Conservation (phyloP, 2,329 filamentous ascomycete genomes). For the Diaporthe sp. region DNA sequence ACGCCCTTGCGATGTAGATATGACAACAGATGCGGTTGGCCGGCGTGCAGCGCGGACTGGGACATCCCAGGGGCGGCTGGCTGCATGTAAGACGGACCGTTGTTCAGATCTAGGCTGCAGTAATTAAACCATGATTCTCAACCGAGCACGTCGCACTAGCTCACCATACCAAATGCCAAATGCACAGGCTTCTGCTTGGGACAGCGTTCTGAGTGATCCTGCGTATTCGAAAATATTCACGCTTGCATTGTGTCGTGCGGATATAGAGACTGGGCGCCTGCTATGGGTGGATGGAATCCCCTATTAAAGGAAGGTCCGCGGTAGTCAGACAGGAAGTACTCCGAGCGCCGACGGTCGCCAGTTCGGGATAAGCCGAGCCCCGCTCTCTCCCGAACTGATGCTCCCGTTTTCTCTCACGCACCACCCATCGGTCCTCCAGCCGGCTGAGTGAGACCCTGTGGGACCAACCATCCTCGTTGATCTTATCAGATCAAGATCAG, state of each 20-base stretch:
- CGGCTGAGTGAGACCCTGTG: neutral
- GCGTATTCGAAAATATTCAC: neutral
- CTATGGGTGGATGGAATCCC: neutral
- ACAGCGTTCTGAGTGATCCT: neutral
- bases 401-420: neutral
- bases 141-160: neutral
- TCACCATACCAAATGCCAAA: neutral
- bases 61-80: neutral
- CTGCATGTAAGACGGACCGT: slow-evolving; percentile 7
- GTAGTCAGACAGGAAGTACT: neutral
- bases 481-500: slow-evolving; percentile 20
- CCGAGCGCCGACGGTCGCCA: neutral
- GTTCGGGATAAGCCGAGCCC: neutral
- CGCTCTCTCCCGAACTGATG: neutral
- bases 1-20: neutral
- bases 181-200: neutral
- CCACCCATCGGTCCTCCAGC: neutral
- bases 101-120: neutral
- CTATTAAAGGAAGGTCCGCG: neutral
- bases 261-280: neutral
- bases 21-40: neutral
- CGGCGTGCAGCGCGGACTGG: neutral
- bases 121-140: neutral
- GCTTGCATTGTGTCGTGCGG: neutral
- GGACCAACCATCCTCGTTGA: neutral